Evolutionary conservation across 805 yeast genomes (phyloP).

Genomic region (Scheffersomyces ergatensis): DNA sequence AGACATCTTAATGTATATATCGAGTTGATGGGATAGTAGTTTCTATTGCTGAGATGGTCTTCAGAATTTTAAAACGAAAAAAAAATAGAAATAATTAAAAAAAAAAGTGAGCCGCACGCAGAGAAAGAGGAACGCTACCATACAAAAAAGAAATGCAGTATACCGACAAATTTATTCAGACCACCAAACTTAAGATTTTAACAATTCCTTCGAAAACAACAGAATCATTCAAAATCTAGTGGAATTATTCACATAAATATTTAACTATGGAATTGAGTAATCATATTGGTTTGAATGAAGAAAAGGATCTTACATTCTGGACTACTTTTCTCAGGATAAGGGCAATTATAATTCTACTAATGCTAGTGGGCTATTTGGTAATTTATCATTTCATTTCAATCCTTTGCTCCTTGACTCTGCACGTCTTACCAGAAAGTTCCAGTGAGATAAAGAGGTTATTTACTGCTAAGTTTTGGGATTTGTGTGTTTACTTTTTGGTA

Average conservation of each 20-base stretch:
- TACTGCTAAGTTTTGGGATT: slow-evolving; percentile 24
- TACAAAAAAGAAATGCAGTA: background rate
- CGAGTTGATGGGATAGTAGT: slow-evolving; percentile 4
- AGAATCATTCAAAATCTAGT: too few species aligned
- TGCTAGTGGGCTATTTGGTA: slow-evolving; percentile 13
- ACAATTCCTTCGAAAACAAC: too few species aligned
- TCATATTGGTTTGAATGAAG: slow-evolving; percentile 29
- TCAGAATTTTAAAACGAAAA: too few species aligned
- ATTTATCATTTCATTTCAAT: slow-evolving; percentile 21
- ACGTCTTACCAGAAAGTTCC: slow-evolving; percentile 2
- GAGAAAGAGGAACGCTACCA: background rate
- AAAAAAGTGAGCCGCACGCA: slow-evolving; percentile 2
- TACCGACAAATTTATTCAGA: too few species aligned
- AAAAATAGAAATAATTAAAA: background rate
- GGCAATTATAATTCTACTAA: slow-evolving; percentile 14
- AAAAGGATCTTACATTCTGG: slow-evolving; percentile 10
- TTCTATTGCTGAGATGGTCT: slow-evolving; percentile 1
- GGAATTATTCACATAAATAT: too few species aligned
- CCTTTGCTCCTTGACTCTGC: slow-evolving; percentile 6
- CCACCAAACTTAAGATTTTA: too few species aligned
- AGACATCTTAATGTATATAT: slow-evolving; percentile 47
- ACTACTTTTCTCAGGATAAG: slow-evolving; percentile 7
- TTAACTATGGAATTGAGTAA: slow-evolving; percentile 24
- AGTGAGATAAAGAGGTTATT: slow-evolving; percentile 1
- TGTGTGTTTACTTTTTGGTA: slow-evolving; percentile 27